phyloP scores from a whole-genome alignment of 2,329 filamentous ascomycete genomes.

The Myriosclerotinia scirpicola region DNA sequence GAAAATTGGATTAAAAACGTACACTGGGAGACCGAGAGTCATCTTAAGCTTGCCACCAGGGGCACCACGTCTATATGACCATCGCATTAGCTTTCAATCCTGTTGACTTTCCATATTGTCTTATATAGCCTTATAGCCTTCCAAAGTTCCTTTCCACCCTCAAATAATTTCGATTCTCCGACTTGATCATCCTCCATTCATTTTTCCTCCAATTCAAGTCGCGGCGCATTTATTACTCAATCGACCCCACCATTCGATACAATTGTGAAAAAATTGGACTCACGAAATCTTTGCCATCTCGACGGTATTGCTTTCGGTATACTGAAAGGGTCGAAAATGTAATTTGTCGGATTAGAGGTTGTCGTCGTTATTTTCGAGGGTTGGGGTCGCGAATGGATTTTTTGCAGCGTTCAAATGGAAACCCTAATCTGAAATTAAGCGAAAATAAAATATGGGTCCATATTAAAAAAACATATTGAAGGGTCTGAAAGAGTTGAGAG shows the following conservation, averaged over 20 bases:
- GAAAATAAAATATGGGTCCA: conserved; percentile 28
- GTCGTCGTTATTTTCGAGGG: conserved; percentile 28
- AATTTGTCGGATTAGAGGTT: conserved; percentile 26
- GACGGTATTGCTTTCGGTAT: conserved; percentile 44
- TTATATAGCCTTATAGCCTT: background rate
- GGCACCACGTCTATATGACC: conserved; percentile 68
- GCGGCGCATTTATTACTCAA: conserved; percentile 9
- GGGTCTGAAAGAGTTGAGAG: background rate
- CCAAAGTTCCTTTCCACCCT: background rate
- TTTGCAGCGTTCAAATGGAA: conserved; percentile 28
- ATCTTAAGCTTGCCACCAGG: conserved; percentile 99
- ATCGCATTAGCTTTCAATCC: conserved; percentile 28
- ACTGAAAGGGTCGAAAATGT: conserved; percentile 38
- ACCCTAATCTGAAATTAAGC: conserved; percentile 39
- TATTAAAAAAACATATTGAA: background rate
- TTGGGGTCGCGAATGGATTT: conserved; percentile 14
- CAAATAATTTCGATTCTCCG: background rate
- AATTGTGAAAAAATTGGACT: conserved; percentile 43
- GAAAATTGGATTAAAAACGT: conserved; percentile 52
- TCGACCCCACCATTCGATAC: conserved; percentile 13
- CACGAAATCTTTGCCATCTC: conserved; percentile 66
- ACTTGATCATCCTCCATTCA: background rate
- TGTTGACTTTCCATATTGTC: background rate
- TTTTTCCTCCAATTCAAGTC: background rate
- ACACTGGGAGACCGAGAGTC: conserved; percentile 99